phyloP scores from a whole-genome alignment of 2,329 filamentous ascomycete genomes.

The Exophiala viscosa region DNA sequence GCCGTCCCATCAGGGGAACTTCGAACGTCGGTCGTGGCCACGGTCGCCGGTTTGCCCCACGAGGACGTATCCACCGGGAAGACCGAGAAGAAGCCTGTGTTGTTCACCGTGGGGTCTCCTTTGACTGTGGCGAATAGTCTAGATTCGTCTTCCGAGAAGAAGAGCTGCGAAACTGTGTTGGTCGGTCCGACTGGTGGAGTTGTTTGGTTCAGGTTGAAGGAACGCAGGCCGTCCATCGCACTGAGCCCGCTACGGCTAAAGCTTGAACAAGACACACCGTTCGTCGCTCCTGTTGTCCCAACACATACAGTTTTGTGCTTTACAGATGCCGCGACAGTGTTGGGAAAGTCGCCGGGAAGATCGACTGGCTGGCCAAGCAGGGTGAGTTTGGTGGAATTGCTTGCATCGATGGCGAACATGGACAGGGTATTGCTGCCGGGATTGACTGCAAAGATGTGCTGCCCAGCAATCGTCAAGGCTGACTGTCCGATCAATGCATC shows the following conservation, averaged over 20 bases:
- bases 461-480: constrained; percentile 46
- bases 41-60: constrained; percentile 9
- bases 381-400: constrained; percentile 32
- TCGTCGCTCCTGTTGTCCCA: constrained; percentile 34
- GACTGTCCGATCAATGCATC: constrained; percentile 54
- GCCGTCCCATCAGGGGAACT: constrained; percentile 54
- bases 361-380: constrained; percentile 34
- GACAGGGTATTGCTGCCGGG: constrained; percentile 39
- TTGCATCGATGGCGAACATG: constrained; percentile 35
- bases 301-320: constrained; percentile 39
- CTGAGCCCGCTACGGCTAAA: constrained; percentile 33
- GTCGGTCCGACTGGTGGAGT: constrained; percentile 57
- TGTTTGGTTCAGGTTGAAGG: constrained; percentile 52
- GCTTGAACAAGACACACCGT: constrained; percentile 37
- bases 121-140: constrained; percentile 58
- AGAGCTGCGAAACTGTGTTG: constrained; percentile 59
- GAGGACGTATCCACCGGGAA: constrained; percentile 43
- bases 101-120: constrained; percentile 54
- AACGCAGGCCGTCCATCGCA: constrained; percentile 34
- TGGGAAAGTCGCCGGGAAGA: constrained; percentile 39
- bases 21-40: constrained; percentile 30
- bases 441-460: constrained; percentile 33
- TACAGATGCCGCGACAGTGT: constrained; percentile 37
- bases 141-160: constrained; percentile 55
- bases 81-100: constrained; percentile 54